phyloP scores from a whole-genome alignment of 2,329 filamentous ascomycete species.

The Aspergillus sp. region DNA sequence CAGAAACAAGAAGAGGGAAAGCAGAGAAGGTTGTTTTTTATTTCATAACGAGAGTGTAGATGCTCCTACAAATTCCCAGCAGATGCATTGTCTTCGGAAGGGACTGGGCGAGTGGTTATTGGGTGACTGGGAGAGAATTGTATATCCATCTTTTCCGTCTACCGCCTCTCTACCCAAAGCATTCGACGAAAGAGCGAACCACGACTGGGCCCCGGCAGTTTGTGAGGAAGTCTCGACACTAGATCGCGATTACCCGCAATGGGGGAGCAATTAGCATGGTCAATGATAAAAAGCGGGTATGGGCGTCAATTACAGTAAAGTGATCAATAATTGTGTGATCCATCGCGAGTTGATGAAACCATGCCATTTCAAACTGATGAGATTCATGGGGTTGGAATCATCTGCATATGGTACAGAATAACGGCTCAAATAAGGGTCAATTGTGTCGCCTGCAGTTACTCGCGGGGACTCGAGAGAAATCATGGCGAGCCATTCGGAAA shows the following conservation, averaged over 20 bases:
- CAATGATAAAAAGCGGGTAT: neutral
- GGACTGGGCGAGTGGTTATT: neutral
- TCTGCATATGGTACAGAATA: conserved; percentile 33
- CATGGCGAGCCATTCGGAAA: conserved; percentile 58
- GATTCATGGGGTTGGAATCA: conserved; percentile 13
- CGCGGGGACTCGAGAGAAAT: conserved; percentile 42
- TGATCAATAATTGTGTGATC: conserved; percentile 31
- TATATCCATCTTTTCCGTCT: conserved; percentile 36
- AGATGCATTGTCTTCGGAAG: conserved; percentile 7
- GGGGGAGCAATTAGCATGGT: conserved; percentile 7
- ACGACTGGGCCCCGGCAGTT: conserved; percentile 10
- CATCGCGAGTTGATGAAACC: conserved; percentile 36
- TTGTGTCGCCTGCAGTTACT: conserved; percentile 28
- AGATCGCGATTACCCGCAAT: neutral
- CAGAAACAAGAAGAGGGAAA: neutral
- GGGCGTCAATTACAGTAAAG: conserved; percentile 28
- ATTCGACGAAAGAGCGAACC: conserved; percentile 30
- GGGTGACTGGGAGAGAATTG: conserved; percentile 17
- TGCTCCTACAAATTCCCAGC: conserved; percentile 35
- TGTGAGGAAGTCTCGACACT: conserved; percentile 14
- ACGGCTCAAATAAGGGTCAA: conserved; percentile 40
- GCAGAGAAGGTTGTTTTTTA: neutral
- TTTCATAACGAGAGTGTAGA: conserved; percentile 13
- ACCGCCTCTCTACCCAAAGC: conserved; percentile 30
- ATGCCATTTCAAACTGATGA: conserved; percentile 38